Conservation (phyloP, 2,329 filamentous ascomycete species). For the Colletotrichum somersetense region DNA sequence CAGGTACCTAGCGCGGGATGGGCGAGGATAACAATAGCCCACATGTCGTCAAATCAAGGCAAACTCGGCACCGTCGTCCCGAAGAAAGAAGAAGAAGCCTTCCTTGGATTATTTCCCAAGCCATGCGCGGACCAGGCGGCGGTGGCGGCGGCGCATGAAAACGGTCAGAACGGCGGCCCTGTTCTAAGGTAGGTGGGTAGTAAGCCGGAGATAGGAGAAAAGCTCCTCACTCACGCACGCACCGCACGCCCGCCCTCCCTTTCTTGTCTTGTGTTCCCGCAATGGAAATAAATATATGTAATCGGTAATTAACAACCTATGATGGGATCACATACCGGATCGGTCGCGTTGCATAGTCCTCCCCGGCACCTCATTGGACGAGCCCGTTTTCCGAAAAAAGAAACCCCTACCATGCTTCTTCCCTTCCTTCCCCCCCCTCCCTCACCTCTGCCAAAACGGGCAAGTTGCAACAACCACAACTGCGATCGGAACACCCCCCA, state of each 20-base stretch:
- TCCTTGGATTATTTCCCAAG: background rate
- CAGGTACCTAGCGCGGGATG: background rate
- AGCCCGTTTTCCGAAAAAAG: background rate
- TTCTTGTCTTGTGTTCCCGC: too few species aligned
- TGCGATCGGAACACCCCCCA: too few species aligned
- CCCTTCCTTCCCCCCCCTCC: too few species aligned
- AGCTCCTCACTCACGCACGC: background rate
- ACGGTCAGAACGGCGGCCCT: too few species aligned
- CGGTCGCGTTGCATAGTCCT: slow-evolving; percentile 15
- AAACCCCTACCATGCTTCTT: background rate
- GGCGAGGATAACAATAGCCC: background rate
- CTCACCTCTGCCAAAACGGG: too few species aligned
- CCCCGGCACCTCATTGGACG: slow-evolving; percentile 4
- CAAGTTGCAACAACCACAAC: too few species aligned
- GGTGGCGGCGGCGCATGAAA: too few species aligned
- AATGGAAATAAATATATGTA: background rate
- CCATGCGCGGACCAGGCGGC: background rate
- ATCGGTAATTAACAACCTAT: background rate
- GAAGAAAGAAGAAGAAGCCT: background rate
- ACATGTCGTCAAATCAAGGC: background rate
- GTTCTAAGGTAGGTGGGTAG: too few species aligned
- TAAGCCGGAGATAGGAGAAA: too few species aligned
- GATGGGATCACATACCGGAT: slow-evolving; percentile 18
- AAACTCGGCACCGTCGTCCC: background rate
- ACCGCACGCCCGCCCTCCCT: too few species aligned